Evolutionary conservation across 2,329 filamentous ascomycete genomes (phyloP), one percentile per base, ranked within the genome.

Genomic region (Xylaria polymorpha): DNA sequence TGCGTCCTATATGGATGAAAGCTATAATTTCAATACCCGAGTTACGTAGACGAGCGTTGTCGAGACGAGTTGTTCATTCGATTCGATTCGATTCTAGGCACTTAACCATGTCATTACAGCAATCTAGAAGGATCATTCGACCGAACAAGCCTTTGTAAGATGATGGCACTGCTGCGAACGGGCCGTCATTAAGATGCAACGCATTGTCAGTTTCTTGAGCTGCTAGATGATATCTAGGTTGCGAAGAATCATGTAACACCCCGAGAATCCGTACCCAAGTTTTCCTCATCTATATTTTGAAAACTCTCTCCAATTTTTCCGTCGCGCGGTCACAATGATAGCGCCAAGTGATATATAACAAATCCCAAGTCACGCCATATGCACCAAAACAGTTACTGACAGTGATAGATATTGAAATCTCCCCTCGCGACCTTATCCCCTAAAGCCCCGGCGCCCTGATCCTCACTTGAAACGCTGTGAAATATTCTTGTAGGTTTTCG

Each of bases 231-330:
- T 25, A 50, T 53, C 8, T n/a, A 37, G 14, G 15, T 25, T 58
- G 10, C 8, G n/a, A 51, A 41, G n/a, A 41, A 22, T 22, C 18
- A 46, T 37, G 29, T 32, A 35, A 37, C 10, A 15, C 35, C 32
- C 50, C 22, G 5, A 60, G 44, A 14, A 14, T 46, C 9, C 20
- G 43, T 15, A 20, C n/a, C 41, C 8, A 57, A 18, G 10, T 25
- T 46, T 9, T 4, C 37, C 39, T 18, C 18, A 32, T 50, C 44
- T 56, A 59, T 66, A 14, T 59, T 58, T 59, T 37, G 8, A 39
- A 51, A 22, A 39, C 51, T 37, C 6, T 48, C 32, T 48, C 18
- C 32, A 44, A 29, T 8, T 48, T 59, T 55, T 59, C 20, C 58
- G 20, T 46, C 37, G 48, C 43, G 25, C 2, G 2, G 22, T 43